Percentiles rank a stretch among this genome's conserved stretches.
Conservation (phyloP, 352 stramenopile species). For the Phytophthora hibernalis region DNA sequence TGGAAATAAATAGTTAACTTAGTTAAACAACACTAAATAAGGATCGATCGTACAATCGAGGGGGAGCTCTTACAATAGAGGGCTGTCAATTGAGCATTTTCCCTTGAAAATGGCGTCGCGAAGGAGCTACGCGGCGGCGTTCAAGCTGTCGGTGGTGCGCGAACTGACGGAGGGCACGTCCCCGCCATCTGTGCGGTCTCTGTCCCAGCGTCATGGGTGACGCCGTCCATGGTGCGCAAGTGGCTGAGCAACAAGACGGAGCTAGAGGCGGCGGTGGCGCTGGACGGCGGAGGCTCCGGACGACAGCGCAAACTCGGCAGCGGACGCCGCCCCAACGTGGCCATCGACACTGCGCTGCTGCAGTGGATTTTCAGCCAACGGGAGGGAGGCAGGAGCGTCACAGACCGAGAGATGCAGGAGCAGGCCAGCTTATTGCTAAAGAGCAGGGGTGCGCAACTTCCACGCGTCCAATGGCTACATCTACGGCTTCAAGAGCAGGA, state of each 20-base stretch:
- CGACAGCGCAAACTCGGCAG: slow-evolving; percentile 37
- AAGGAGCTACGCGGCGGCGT: slow-evolving; percentile 35
- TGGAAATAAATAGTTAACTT: slow-evolving; percentile 1
- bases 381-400: slow-evolving; percentile 14
- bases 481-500: slow-evolving; percentile 38
- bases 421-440: slow-evolving; percentile 26
- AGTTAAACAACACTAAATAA: background rate
- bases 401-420: slow-evolving; percentile 39
- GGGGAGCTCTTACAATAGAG: slow-evolving; percentile 4
- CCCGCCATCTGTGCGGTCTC: slow-evolving; percentile 21
- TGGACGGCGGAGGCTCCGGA: slow-evolving; percentile 6
- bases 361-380: slow-evolving; percentile 29
- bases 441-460: slow-evolving; percentile 30
- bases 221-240: slow-evolving; percentile 43
- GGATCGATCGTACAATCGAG: background rate
- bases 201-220: slow-evolving; percentile 36
- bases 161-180: slow-evolving; percentile 19
- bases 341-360: slow-evolving; percentile 34
- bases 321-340: slow-evolving; percentile 27
- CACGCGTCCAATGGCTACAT: slow-evolving; percentile 43
- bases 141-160: slow-evolving; percentile 42
- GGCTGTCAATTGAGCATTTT: slow-evolving; percentile 2
- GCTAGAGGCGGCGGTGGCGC: slow-evolving; percentile 38
- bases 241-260: slow-evolving; percentile 30
- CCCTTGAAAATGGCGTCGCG: slow-evolving; percentile 29